Evolutionary conservation across 108 stramenopile genomes (phyloP), one percentile per base, ranked within the genome.

Genomic region (Poteriospumella lacustris): DNA sequence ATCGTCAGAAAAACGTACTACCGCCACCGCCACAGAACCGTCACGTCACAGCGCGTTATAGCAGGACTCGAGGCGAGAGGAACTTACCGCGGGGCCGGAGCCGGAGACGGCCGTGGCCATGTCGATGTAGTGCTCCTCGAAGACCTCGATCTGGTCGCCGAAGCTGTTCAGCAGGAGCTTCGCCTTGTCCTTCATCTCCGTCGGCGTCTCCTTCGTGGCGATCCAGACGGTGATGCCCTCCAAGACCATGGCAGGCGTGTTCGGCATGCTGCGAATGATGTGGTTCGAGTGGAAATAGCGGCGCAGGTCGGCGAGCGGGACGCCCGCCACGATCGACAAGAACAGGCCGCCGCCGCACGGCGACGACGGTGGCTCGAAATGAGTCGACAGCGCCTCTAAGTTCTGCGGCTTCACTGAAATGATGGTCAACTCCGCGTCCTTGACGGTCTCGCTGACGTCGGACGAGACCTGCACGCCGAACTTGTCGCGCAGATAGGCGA

Each of bases 381-480:
- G 84, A 77, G 42, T 5, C 9, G 60, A 26, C 12, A 92, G 85
- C 41, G 84, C 82, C 42, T 80, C 88, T 1, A 89, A 73, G 78
- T 94, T 96, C 84, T 94, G 95, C 19, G 95, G 95, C 82, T 95
- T 95, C 43, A 93, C 91, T 44, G 90, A 92, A 70, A 87, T 83
- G 28, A 96, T 84, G 75, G 94, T 87, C 59, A 93, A 75, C 58
- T 93, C 88, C 31, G 92, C 85, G 59, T 88, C 89, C 0, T 80
- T 59, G n/a, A 90, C 60, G 3, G 56, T 1, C 24, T 76, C 78
- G 15, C 56, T 40, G 2, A 52, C 24, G 47, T 12, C 24, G 29
- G 39, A 33, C 5, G 19, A 76, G 39, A 64, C 56, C 26, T 58
- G 31, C 36, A 83, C 76, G 29, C 75, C 77, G 62, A 73, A 79